Evolutionary conservation across 768 basidiomycete species (phyloP).

Genomic region (Trametes cingulata): DNA sequence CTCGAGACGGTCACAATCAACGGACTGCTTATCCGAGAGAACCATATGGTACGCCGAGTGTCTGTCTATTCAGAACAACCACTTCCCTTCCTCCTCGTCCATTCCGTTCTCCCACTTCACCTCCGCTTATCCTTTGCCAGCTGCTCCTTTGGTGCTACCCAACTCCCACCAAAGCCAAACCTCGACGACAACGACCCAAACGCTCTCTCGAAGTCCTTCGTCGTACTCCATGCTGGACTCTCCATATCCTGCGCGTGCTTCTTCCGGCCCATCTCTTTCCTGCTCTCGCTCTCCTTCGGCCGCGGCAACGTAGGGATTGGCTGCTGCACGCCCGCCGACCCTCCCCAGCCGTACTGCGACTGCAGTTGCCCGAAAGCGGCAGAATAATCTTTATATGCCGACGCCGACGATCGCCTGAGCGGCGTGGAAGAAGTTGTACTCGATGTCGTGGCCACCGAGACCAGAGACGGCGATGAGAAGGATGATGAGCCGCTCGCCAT

Average conservation of each 20-base stretch:
- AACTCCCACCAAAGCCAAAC: slow-evolving; percentile 11
- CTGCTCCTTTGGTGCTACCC: neutral
- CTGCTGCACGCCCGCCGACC: neutral
- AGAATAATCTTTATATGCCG: slow-evolving; percentile 6
- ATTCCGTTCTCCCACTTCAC: neutral
- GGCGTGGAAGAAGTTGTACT: slow-evolving; percentile 9
- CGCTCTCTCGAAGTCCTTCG: slow-evolving; percentile 6
- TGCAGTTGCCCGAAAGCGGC: slow-evolving; percentile 13
- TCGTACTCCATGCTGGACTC: neutral
- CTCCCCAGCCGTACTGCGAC: slow-evolving; percentile 20
- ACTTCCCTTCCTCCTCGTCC: too few relatives aligned
- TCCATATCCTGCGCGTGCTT: too few relatives aligned
- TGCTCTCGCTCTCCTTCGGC: neutral
- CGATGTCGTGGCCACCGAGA: slow-evolving; percentile 15
- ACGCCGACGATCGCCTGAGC: neutral
- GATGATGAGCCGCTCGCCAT: slow-evolving; percentile 8
- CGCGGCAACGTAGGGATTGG: neutral
- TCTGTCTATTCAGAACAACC: too few relatives aligned
- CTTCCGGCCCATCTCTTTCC: too few relatives aligned
- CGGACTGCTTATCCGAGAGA: too few relatives aligned
- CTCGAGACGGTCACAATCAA: too few relatives aligned
- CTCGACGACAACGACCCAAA: slow-evolving; percentile 7
- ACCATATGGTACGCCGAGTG: too few relatives aligned
- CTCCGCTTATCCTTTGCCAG: neutral
- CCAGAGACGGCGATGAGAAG: slow-evolving; percentile 2